Conservation (phyloP, 83 land plant genomes). For the Diphasiastrum complanatum region DNA sequence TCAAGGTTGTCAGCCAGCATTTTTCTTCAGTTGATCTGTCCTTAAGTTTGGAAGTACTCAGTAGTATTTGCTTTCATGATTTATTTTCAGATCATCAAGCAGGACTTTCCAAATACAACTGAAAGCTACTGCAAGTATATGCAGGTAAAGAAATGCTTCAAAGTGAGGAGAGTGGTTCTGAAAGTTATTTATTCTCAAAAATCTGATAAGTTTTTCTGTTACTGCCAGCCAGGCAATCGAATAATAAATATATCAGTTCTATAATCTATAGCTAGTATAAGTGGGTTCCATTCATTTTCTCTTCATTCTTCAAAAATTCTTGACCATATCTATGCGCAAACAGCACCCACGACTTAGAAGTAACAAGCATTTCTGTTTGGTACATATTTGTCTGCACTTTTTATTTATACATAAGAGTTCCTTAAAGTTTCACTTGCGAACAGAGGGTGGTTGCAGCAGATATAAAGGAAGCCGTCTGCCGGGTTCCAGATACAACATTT, state of each 20-base stretch:
- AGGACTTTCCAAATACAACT: conserved; percentile 85
- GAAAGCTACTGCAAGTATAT: conserved; percentile 78
- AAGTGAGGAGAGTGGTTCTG: background rate
- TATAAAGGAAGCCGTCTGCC: conserved; percentile 91
- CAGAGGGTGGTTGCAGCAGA: conserved; percentile 88
- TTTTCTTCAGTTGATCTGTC: too few species aligned
- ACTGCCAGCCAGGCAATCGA: too few species aligned
- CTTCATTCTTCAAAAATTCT: too few species aligned
- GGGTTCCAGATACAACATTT: conserved; percentile 82
- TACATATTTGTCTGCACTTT: conserved; percentile 1
- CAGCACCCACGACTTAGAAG: too few species aligned
- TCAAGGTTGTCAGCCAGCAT: too few species aligned
- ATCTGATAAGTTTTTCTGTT: background rate
- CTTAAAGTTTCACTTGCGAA: background rate
- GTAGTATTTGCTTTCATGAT: background rate
- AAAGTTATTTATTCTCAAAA: background rate
- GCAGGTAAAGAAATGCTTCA: conserved; percentile 38
- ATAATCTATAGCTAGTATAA: too few species aligned
- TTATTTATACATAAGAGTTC: too few species aligned
- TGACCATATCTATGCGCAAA: too few species aligned
- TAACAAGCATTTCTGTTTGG: too few species aligned
- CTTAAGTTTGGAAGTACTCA: background rate
- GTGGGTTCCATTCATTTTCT: too few species aligned
- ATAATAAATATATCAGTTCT: too few species aligned
- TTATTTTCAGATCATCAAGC: conserved; percentile 48